Conservation (phyloP, 2,329 filamentous ascomycete species). For the Xylaria polymorpha region DNA sequence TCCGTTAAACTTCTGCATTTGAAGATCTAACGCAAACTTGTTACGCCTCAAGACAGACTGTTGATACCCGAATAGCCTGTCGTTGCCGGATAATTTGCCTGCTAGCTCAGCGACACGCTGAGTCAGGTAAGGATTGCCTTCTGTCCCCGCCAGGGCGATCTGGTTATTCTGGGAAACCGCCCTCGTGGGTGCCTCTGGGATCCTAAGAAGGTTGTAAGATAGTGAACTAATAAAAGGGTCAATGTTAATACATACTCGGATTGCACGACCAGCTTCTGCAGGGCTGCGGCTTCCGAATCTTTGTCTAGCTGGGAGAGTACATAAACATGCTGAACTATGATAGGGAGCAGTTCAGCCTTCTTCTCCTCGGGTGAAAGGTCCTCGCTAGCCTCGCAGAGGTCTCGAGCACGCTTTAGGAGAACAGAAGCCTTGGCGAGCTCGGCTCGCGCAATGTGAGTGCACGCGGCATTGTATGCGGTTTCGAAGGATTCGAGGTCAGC, state of each 20-base stretch:
- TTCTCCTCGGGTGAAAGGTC: slow-evolving; percentile 81
- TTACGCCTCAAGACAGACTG: slow-evolving; percentile 70
- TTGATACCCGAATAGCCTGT: slow-evolving; percentile 80
- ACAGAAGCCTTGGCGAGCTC: slow-evolving; percentile 73
- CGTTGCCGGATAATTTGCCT: slow-evolving; percentile 63
- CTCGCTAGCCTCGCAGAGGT: slow-evolving; percentile 78
- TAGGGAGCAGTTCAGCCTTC: slow-evolving; percentile 77
- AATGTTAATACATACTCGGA: slow-evolving; percentile 61
- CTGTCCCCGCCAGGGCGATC: slow-evolving; percentile 55
- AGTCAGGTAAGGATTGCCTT: slow-evolving; percentile 73
- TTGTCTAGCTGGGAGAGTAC: slow-evolving; percentile 75
- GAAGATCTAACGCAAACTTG: slow-evolving; percentile 71
- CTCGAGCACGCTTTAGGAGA: slow-evolving; percentile 75
- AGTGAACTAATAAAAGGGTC: slow-evolving; percentile 16
- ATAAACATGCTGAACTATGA: slow-evolving; percentile 80
- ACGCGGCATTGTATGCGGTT: slow-evolving; percentile 83
- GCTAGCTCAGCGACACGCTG: slow-evolving; percentile 70
- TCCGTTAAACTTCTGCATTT: slow-evolving; percentile 75
- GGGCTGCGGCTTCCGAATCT: slow-evolving; percentile 69
- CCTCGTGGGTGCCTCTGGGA: slow-evolving; percentile 74
- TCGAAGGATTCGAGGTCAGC: slow-evolving; percentile 81
- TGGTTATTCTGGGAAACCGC: slow-evolving; percentile 75
- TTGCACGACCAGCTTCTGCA: slow-evolving; percentile 71
- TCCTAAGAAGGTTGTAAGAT: slow-evolving; percentile 55
- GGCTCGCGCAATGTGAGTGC: slow-evolving; percentile 75